phyloP scores from a whole-genome alignment of 257 asterid genomes.

The Ligustrum vulgare region DNA sequence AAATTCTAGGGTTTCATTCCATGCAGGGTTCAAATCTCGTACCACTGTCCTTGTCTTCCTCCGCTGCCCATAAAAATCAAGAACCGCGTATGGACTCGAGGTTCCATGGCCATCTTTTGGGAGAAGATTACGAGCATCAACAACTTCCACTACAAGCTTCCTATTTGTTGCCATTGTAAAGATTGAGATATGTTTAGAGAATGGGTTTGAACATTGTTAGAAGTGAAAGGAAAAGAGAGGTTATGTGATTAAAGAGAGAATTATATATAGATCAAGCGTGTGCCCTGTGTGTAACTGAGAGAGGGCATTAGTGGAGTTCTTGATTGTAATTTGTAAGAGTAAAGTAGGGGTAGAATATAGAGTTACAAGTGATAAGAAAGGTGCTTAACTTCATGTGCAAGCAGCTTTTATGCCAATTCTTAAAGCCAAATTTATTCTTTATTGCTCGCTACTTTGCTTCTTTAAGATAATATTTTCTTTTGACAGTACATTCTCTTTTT shows the following conservation, averaged over 20 bases:
- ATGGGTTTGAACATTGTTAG: constrained; percentile 4
- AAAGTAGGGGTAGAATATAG: constrained; percentile 25
- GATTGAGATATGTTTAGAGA: not conserved
- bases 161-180: constrained; percentile 43
- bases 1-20: constrained; percentile 72
- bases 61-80: constrained; percentile 80
- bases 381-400: constrained; percentile 65
- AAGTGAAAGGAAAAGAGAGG: constrained; percentile 5
- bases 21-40: constrained; percentile 71
- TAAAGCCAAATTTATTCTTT: constrained; percentile 21
- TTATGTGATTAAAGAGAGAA: not conserved
- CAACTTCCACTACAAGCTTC: constrained; percentile 75
- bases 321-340: constrained; percentile 30
- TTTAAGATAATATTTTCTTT: constrained; percentile 29
- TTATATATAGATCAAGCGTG: constrained; percentile 3
- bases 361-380: constrained; percentile 21
- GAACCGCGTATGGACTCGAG: constrained; percentile 73
- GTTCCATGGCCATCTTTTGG: constrained; percentile 92
- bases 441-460: constrained; percentile 21
- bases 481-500: constrained; percentile 28
- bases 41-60: constrained; percentile 61
- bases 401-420: constrained; percentile 34
- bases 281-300: not conserved
- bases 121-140: constrained; percentile 64
- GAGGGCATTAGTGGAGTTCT: constrained; percentile 28